These are phyloP conservation scores for Coemansia sp. DNA, from an alignment of 192 early-diverging fungal species.

Conservation along the genomic window DNA sequence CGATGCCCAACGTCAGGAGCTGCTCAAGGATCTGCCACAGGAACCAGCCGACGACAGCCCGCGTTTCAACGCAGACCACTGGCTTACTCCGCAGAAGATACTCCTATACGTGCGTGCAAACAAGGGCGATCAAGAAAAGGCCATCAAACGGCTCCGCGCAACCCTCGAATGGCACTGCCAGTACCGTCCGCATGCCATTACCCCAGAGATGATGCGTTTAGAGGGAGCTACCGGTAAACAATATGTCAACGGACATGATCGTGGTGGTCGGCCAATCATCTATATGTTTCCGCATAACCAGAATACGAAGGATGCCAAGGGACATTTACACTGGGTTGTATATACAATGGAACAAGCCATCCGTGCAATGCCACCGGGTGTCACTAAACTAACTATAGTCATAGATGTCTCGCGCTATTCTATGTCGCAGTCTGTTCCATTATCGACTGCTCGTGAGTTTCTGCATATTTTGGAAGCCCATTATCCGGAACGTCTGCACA, in stretches of 20 bases:
- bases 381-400: slow-evolving; percentile 72
- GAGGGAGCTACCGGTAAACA: slow-evolving; percentile 81
- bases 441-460: slow-evolving; percentile 75
- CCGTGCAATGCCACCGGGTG: slow-evolving; percentile 63
- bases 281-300: slow-evolving; percentile 75
- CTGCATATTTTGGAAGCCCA: slow-evolving; percentile 78
- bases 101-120: slow-evolving; percentile 68
- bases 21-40: slow-evolving; percentile 36
- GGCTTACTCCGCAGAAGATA: slow-evolving; percentile 49
- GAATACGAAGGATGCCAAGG: slow-evolving; percentile 68
- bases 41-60: slow-evolving; percentile 26
- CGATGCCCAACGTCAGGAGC: slow-evolving; percentile 15
- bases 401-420: slow-evolving; percentile 78
- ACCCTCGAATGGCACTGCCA: slow-evolving; percentile 76
- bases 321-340: slow-evolving; percentile 77
- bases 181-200: slow-evolving; percentile 69
- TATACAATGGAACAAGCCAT: slow-evolving; percentile 81
- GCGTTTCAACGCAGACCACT: slow-evolving; percentile 24
- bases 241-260: slow-evolving; percentile 79
- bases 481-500: slow-evolving; percentile 82
- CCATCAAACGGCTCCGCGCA: slow-evolving; percentile 63
- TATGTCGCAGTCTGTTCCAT: slow-evolving; percentile 63
- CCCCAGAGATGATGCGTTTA: slow-evolving; percentile 64
- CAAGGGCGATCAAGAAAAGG: slow-evolving; percentile 63
- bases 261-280: slow-evolving; percentile 66